Evolutionary conservation across 208 protist species (phyloP), one percentile per base, ranked within the genome.

Genomic region (Crithidia brevicula): DNA sequence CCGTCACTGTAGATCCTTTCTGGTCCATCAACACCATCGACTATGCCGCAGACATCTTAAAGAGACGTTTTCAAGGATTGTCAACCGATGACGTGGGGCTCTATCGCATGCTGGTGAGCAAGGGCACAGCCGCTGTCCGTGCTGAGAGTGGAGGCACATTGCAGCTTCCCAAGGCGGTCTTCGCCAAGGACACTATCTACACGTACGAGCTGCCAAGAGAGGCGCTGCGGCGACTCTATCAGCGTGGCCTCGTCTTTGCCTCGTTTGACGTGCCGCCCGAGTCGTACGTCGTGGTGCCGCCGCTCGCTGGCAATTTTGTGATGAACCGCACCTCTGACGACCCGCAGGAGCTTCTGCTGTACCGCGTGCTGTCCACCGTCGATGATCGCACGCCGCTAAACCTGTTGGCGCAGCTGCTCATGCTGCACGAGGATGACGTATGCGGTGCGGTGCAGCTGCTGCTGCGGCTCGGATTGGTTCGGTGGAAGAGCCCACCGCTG

Each of bases 301-400:
- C 98, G 11, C 77, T 98, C 10, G 51, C 50, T 18, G 78, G 80
- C n/a, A 88, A 98, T 62, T 99, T 99, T 57, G 97, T 99, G 13
- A 99, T 99, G 98, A 99, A 99, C 72, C 81, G 98, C 47, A 97
- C 97, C 6, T 86, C 81, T 3, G 92, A 96, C 22, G 95, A 98
- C 59, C 96, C 95, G 16, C 88, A 97, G 54, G 98, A 99, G 76
- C 95, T 95, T 27, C 76, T 99, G 43, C 76, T 99, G 9, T 99
- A 99, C 71, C 92, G 97, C 51, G 86, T 99, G 6, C 91, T 99
- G 16, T 97, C 98, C 11, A 97, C 96, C 18, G 76, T 98, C 3
- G 96, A 99, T 79, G 97, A 98, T 66, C 81, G 91, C 33, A 98
- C 97, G 9, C 82, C 94, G 4, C 54, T 99, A 23, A 78, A 83